These are phyloP conservation scores for Glarea lozoyensis DNA, from an alignment of 495 filamentous ascomycete species.

Conservation along the genomic window DNA sequence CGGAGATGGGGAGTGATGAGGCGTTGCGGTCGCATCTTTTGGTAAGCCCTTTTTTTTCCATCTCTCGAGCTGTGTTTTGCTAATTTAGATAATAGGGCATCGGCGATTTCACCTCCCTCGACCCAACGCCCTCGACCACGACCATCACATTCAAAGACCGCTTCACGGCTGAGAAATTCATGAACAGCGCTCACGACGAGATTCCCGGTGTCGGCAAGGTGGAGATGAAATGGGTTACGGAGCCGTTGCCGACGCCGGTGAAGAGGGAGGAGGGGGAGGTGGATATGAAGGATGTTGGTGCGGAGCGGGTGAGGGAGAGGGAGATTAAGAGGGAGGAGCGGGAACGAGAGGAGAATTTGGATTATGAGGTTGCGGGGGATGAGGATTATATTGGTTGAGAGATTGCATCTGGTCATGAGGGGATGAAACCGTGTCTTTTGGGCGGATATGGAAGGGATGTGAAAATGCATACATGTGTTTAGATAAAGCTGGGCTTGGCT, in stretches of 20 bases:
- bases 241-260: conserved; percentile 25
- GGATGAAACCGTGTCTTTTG: no score
- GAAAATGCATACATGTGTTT: no score
- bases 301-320: conserved; percentile 1
- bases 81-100: conserved; percentile 53
- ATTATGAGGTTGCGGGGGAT: conserved; percentile 37
- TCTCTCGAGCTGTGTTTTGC: background rate
- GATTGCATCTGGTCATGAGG: no score
- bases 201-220: conserved; percentile 71
- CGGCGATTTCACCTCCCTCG: conserved; percentile 73
- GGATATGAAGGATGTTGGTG: conserved; percentile 19
- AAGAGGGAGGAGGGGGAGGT: conserved; percentile 24
- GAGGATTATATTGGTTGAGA: no score
- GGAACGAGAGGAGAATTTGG: conserved; percentile 25
- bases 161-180: conserved; percentile 79
- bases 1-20: conserved; percentile 64
- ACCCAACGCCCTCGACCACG: conserved; percentile 49
- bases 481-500: no score
- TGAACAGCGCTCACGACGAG: conserved; percentile 49
- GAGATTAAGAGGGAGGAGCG: conserved; percentile 6
- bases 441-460: no score
- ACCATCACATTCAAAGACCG: conserved; percentile 82
- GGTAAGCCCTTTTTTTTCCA: conserved; percentile 42
- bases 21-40: conserved; percentile 76
- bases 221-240: conserved; percentile 62